A percentile compares a stretch with the other conserved stretches of the same genome.
Conservation (phyloP, 306 rosid genomes). For the Cajanus cajan region DNA sequence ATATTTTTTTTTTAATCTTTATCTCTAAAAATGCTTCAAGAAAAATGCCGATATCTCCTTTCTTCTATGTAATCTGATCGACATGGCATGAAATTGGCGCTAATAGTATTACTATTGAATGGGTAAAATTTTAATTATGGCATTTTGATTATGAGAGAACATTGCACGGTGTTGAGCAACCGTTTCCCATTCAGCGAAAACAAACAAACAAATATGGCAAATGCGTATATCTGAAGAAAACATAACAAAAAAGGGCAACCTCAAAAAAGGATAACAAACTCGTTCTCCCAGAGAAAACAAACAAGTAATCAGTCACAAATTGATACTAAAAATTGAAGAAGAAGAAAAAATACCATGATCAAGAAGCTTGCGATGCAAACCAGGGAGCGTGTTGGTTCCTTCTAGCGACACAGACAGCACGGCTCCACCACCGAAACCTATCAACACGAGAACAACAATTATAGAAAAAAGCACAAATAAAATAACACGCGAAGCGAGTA, state of each 20-base stretch:
- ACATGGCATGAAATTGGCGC: not conserved
- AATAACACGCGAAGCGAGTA: no score
- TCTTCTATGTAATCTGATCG: not conserved
- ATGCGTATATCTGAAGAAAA: not conserved
- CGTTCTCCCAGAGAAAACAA: not conserved
- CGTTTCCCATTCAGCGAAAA: not conserved
- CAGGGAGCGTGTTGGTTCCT: slow-evolving; percentile 2
- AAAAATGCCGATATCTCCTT: not conserved
- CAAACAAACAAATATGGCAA: not conserved
- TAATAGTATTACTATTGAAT: no score
- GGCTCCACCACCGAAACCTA: slow-evolving; percentile 36
- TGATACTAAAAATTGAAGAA: not conserved
- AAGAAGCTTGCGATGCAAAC: slow-evolving; percentile 66
- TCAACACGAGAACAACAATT: not conserved
- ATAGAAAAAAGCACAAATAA: not conserved
- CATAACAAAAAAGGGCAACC: not conserved
- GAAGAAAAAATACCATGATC: slow-evolving; percentile 5
- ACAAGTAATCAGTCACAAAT: not conserved
- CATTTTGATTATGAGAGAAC: not conserved
- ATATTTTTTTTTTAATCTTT: no score
- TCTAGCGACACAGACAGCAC: not conserved
- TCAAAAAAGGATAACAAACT: not conserved
- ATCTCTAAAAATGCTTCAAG: no score
- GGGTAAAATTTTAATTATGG: not conserved
- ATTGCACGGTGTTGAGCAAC: not conserved